A percentile compares a stretch with the other conserved stretches of the same genome.
Conservation (phyloP, 2,329 filamentous ascomycete genomes). For the Fusarium mangiferae region DNA sequence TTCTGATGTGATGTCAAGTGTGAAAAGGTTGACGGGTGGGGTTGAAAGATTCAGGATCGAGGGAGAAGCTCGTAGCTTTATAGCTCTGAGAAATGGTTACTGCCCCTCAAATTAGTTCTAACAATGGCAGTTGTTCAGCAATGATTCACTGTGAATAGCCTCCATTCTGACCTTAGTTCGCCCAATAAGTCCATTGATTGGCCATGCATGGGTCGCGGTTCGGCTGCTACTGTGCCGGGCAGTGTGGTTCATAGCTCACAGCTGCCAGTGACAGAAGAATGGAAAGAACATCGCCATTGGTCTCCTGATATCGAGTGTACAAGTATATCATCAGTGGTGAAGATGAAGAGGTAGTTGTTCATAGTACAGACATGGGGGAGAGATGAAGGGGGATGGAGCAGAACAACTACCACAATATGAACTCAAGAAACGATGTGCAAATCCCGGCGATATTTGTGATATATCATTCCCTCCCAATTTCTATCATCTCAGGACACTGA, state of each 20-base stretch:
- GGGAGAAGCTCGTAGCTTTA: background rate
- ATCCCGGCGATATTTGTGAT: too few relatives aligned
- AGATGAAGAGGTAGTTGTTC: background rate
- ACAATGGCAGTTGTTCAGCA: background rate
- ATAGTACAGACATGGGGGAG: fast-evolving
- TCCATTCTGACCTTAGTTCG: background rate
- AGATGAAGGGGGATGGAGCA: background rate
- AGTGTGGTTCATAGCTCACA: background rate
- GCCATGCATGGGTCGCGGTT: background rate
- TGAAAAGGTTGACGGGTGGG: background rate
- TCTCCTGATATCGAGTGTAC: fast-evolving
- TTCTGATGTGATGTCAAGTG: background rate
- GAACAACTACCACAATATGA: background rate
- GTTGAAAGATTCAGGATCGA: fast-evolving
- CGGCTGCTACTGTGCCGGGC: background rate
- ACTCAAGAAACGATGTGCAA: background rate
- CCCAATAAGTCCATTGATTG: background rate
- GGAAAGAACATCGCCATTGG: fast-evolving
- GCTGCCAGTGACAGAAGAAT: background rate
- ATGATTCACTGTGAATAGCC: background rate
- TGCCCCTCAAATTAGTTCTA: fast-evolving
- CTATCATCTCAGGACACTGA: too few relatives aligned
- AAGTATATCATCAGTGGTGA: fast-evolving
- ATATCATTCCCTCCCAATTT: too few relatives aligned
- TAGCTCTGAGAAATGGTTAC: fast-evolving